Evolutionary conservation across 306 rosid genomes (phyloP).

Genomic region (Hippophae gyantsensis): DNA sequence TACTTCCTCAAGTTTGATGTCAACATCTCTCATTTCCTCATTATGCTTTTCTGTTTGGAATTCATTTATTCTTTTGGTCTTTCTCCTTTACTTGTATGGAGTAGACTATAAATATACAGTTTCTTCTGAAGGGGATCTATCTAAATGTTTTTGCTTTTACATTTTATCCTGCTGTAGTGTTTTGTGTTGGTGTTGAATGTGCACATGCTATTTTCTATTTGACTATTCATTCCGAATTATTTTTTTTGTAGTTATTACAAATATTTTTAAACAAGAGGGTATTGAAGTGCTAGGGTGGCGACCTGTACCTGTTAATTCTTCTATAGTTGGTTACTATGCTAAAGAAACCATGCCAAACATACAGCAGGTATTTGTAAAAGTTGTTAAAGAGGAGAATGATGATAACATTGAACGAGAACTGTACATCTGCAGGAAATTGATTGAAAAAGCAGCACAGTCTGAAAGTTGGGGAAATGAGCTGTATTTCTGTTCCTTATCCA

Average conservation of each 20-base stretch:
- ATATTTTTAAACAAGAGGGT: conserved; percentile 85
- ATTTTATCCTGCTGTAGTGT: too few species aligned
- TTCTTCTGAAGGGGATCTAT: not conserved
- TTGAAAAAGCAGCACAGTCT: conserved; percentile 74
- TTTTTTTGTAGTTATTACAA: conserved; percentile 63
- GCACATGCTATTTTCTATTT: conserved; percentile 18
- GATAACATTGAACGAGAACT: conserved; percentile 94
- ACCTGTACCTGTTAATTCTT: conserved; percentile 84
- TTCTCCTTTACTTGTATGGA: too few species aligned
- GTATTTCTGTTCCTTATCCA: conserved; percentile 96
- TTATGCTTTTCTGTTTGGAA: too few species aligned
- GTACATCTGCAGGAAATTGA: conserved; percentile 89
- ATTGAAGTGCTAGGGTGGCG: conserved; percentile 99
- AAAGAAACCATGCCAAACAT: conserved; percentile 89
- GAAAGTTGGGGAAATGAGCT: conserved; percentile 94
- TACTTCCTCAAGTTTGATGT: too few species aligned
- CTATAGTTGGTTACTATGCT: conserved; percentile 82
- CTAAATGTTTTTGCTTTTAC: too few species aligned
- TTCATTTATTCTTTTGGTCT: too few species aligned
- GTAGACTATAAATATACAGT: not conserved
- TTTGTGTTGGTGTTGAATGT: not conserved
- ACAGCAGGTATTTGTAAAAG: conserved; percentile 89
- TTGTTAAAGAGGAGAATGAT: conserved; percentile 80
- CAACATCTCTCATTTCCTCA: too few species aligned
- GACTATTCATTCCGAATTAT: conserved; percentile 21